Evolutionary conservation across 257 asterid genomes (phyloP), one percentile per base, ranked within the genome.

Genomic region (Solanum pinnatisectum): DNA sequence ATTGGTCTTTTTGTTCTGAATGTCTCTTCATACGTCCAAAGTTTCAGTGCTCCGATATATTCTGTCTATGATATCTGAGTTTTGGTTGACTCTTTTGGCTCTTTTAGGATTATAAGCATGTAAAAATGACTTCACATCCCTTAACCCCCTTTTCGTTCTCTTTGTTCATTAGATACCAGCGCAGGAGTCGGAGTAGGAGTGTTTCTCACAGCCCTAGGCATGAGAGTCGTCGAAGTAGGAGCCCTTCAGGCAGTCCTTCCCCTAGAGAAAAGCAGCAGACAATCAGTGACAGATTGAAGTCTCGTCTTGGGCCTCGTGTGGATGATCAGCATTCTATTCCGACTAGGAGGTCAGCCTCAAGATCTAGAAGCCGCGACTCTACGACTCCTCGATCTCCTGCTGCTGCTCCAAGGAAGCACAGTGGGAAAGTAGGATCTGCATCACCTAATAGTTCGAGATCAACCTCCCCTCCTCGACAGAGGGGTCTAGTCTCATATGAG

Each of bases 401-500:
- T 59, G 91, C 87, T 79, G 89, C 88, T 88, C 87, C 91, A 33
- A 92, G 90, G 90, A 93, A 90, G 94, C 94, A 85, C 30, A 52
- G 89, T 1, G 88, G 72, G 63, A 93, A 89, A 84, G 87, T 12
- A 52, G 87, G 90, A 65, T 63, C 93, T 39, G 85, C 90, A 63
- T 87, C 94, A 8, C 89, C 91, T 65, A 84, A 86, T 71, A 91
- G 89, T 65, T 93, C 98, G 56, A 87, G 89, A 18, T 92, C 98
- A 88, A 94, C 94, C 93, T 94, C 96, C 46, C 90, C 95, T 20
- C 90, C 67, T 59, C 95, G 91, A 72, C 93, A 76, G 77, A 92
- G 97, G 77, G 98, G 98, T 59, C 89, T 95, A 84, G 99, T 96
- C 73, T 95, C 98, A 0, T 96, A 96, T 56, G 98, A 90, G 10